Evolutionary conservation across 148 eudicot genomes (phyloP).

Genomic region (Nepenthes mirabilis): DNA sequence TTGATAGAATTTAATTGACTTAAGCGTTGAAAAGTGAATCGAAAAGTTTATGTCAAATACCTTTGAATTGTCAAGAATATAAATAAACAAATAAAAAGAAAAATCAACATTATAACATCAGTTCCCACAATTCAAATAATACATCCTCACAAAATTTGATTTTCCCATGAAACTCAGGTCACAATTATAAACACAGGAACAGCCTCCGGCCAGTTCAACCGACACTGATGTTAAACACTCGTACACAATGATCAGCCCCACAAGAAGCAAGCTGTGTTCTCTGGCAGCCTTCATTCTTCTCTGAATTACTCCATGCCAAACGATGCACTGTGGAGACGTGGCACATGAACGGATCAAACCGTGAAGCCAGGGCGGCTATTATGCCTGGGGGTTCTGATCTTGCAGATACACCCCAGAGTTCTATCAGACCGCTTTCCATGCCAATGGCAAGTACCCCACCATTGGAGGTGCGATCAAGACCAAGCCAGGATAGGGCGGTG

Average conservation of each 20-base stretch:
- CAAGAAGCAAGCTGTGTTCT: conserved; percentile 72
- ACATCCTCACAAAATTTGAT: no score
- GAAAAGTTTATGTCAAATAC: no score
- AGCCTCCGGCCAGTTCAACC: conserved; percentile 11
- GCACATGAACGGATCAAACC: conserved; percentile 59
- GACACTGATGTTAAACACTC: conserved; percentile 45
- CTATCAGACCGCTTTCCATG: conserved; percentile 77
- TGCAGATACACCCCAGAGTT: conserved; percentile 52
- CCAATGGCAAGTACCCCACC: conserved; percentile 71
- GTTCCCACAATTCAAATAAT: no score
- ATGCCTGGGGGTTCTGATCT: conserved; percentile 1
- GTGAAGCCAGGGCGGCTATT: conserved; percentile 25
- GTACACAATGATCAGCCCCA: conserved; percentile 88
- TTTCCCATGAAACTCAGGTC: no score
- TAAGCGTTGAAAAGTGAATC: no score
- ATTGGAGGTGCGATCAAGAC: conserved; percentile 36
- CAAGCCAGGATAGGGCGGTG: conserved; percentile 79
- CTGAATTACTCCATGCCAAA: conserved; percentile 52
- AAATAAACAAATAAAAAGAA: no score
- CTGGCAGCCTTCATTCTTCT: conserved; percentile 31
- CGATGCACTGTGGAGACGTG: conserved; percentile 74
- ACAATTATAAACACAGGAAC: neutral
- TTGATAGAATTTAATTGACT: no score
- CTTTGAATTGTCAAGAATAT: no score
- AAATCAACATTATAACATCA: no score